Base-by-base conservation (phyloP, 2,329 filamentous ascomycete genomes). In the Ceratocystis albifundus region DNA sequence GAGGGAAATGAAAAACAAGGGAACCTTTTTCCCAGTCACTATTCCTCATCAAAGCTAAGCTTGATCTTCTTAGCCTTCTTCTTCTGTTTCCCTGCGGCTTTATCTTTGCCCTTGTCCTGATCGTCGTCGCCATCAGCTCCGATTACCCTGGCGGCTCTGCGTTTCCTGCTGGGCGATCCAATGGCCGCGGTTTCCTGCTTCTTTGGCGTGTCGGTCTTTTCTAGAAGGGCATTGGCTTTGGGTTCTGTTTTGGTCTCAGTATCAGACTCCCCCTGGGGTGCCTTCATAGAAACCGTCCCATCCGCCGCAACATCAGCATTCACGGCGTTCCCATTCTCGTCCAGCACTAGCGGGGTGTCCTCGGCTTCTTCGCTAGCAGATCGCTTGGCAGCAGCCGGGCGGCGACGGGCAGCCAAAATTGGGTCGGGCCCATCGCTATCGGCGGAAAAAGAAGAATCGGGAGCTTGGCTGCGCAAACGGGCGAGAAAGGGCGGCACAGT, bases 331-430 rank as follows among this genome's bases (percentile, higher is more conserved):
- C 84, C 88, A 3, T 82, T 79, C 72, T 90, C 88, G 70, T 93
- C 83, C 3, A 94, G 84, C 64, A 90, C 84, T 0, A 90, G 80
- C 0, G 89, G 89, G 62, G 80, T 86, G 73, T 93, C 89, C 70
- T 93, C 89, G 12, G 87, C 88, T 68, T 90, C 85, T 50, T 86
- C 86, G 70, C 87, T 85, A 68, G 78, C 83, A 17, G 82, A 83
- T 45, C 80, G 80, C 75, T 78, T 82, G 3, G 50, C 61, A 76
- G 79, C 82, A 67, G 72, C 75, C 62, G 79, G 76, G n/a, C 82
- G 76, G 1, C 81, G 76, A 20, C 77, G 77, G 4, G 76, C 77
- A 1, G 80, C 78, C 46, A 83, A 76, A 53, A 82, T 76, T 3
- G 80, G 79, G 66, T 84, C 80, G 70, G 83, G 77, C 46, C 81